Evolutionary conservation across 1,284 basidiomycete species (phyloP), one percentile per base, ranked within the genome.

Genomic region (Heterobasidion annosum): DNA sequence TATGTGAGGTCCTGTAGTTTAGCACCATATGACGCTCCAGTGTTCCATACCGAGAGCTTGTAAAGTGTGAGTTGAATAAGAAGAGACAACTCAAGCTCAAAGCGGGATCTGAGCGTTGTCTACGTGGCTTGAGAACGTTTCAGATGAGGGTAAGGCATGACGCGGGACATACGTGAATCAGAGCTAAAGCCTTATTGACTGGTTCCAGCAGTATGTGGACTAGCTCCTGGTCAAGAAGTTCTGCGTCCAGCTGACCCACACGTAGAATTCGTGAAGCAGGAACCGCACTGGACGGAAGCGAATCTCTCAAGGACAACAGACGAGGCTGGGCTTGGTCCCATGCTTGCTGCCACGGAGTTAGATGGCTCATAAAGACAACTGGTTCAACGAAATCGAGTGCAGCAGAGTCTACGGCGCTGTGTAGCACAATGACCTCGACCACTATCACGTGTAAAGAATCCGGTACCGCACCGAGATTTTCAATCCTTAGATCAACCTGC

Each of bases 241-340:
- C 88, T 0, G 96, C 86, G 69, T 99, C 97, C 49, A 98, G 81
- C 70, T 98, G 93, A 32, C 88, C 88, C 44, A 98, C 93, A 52
- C 95, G 87, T 34, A 85, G 77, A 7, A 87, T 74, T 19, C 85
- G 75, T 33, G 76, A 67, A 51, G 61, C 57, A 35, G 73, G 70
- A 7, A 65, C 58, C 10, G 62, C 56, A 12, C 63, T 57, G 8
- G 65, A 59, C 32, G 60, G 62, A 13, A 82, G 58, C 15, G 70
- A 67, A 34, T 69, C 65, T 55, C 73, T 70, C 37, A 85, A 76
- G 7, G 72, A 68, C 33, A 71, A 61, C 9, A 91, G 70, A 10
- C 66, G 70, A 33, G 79, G 74, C 58, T 83, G 79, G 2, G 83
- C 82, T 57, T 67, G 66, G 42, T 76, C 72, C 82, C 88, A 90